phyloP scores from a whole-genome alignment of 345 rosid genomes.

The Boechera retrofracta region DNA sequence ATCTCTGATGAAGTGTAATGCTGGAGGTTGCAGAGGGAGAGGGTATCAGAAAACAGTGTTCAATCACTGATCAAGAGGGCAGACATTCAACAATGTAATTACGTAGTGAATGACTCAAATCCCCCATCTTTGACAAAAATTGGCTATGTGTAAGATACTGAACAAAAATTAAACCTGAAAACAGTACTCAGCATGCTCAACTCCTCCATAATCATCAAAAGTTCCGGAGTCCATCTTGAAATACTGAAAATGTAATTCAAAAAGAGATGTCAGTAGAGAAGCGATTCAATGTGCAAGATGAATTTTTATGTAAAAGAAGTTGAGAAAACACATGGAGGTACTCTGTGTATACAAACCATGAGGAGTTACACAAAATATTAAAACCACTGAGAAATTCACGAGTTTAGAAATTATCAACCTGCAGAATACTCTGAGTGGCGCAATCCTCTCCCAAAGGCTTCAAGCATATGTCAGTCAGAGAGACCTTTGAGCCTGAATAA shows the following conservation, averaged over 20 bases:
- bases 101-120: constrained; percentile 18
- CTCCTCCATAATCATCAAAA: constrained; percentile 74
- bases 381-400: constrained; percentile 10
- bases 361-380: constrained; percentile 22
- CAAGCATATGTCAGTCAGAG: constrained; percentile 86
- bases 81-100: constrained; percentile 19
- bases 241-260: constrained; percentile 54
- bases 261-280: constrained; percentile 32
- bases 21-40: constrained; percentile 52
- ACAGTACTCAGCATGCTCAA: constrained; percentile 84
- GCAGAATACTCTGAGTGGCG: constrained; percentile 92
- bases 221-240: constrained; percentile 84
- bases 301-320: constrained; percentile 23
- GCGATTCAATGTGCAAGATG: constrained; percentile 26
- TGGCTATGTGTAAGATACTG: constrained; percentile 19
- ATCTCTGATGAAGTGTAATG: constrained; percentile 86
- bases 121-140: constrained; percentile 21
- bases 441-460: constrained; percentile 94
- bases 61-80: constrained; percentile 16
- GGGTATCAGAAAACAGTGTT: constrained; percentile 22
- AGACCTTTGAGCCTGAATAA: constrained; percentile 71
- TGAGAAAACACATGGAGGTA: constrained; percentile 19
- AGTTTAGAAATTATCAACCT: constrained; percentile 57
- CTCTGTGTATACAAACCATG: constrained; percentile 23
- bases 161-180: constrained; percentile 65